Percentiles rank a stretch among this genome's conserved stretches.
These are phyloP conservation scores for Colletotrichum orchidophilum DNA, from an alignment of 2,329 filamentous ascomycete genomes.

Conservation along the genomic window DNA sequence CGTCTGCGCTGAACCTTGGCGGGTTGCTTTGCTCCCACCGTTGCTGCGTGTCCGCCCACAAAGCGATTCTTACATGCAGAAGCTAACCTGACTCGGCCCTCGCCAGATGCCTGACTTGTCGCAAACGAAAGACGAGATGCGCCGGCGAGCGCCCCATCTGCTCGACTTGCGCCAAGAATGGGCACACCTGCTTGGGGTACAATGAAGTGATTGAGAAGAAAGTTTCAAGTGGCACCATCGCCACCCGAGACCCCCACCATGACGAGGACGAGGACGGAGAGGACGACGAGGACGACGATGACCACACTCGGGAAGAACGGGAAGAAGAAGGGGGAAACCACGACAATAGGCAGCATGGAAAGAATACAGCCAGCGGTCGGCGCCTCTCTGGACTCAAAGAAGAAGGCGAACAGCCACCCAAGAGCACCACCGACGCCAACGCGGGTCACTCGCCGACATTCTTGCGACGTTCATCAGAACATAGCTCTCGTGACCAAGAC, in stretches of 20 bases:
- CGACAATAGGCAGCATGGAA: constrained; percentile 42
- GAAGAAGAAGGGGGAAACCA: constrained; percentile 48
- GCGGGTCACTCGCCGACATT: constrained; percentile 18
- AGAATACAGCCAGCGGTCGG: constrained; percentile 32
- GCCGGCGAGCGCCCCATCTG: constrained; percentile 78
- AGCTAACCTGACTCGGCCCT: constrained; percentile 13
- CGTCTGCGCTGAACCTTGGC: background rate
- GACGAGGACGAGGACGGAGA: constrained; percentile 42
- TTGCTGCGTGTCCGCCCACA: constrained; percentile 6
- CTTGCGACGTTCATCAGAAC: constrained; percentile 23
- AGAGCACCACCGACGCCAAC: constrained; percentile 11
- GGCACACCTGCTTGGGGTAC: constrained; percentile 75
- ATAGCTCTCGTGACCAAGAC: constrained; percentile 24
- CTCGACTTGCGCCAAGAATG: constrained; percentile 77
- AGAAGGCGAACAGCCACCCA: background rate
- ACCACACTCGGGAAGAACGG: constrained; percentile 49
- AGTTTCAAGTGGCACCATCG: constrained; percentile 27
- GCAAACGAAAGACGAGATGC: constrained; percentile 79
- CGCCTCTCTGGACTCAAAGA: background rate
- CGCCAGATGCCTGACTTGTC: constrained; percentile 74
- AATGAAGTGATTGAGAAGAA: constrained; percentile 62
- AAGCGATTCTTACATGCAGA: background rate
- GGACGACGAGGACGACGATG: constrained; percentile 47
- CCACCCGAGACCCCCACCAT: constrained; percentile 33
- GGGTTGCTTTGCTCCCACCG: background rate